A percentile compares a stretch with the other conserved stretches of the same genome.
Conservation (phyloP, 1,284 basidiomycete genomes). For the Cryptococcus sp. region DNA sequence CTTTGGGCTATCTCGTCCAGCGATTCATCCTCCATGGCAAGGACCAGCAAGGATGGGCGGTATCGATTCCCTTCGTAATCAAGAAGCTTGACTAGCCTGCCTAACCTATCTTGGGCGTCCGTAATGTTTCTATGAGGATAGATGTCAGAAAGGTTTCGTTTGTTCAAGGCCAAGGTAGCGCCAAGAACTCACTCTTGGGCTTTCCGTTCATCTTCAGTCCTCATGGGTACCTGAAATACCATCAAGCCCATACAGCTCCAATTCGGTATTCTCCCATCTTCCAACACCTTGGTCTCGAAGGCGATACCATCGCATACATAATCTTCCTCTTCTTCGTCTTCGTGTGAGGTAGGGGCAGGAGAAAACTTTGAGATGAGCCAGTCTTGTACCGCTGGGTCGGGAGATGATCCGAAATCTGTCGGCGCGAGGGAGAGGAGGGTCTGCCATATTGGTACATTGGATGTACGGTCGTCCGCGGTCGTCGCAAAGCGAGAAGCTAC, state of each 20-base stretch:
- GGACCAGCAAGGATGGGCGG: constrained; percentile 30
- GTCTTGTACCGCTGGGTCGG: constrained; percentile 21
- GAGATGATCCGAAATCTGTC: constrained; percentile 23
- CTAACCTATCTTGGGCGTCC: constrained; percentile 38
- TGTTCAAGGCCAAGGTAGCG: not conserved
- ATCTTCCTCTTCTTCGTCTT: constrained; percentile 10
- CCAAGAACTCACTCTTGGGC: constrained; percentile 16
- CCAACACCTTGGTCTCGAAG: constrained; percentile 21
- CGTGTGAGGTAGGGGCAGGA: constrained; percentile 3
- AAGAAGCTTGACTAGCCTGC: constrained; percentile 18
- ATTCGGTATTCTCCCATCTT: constrained; percentile 14
- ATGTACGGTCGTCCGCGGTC: not conserved
- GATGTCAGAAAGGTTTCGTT: not conserved
- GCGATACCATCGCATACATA: constrained; percentile 24
- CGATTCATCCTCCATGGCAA: constrained; percentile 44
- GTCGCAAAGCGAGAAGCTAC: constrained; percentile 28
- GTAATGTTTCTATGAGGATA: constrained; percentile 25
- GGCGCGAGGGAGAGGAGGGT: constrained; percentile 29
- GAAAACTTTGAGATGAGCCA: constrained; percentile 43
- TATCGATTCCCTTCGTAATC: constrained; percentile 25
- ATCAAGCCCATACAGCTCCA: constrained; percentile 30
- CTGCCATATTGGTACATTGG: constrained; percentile 7
- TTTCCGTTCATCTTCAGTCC: constrained; percentile 11
- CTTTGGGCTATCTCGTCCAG: constrained; percentile 32
- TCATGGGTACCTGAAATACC: constrained; percentile 38